Evolutionary conservation across 176 grass and related monocot species (phyloP).

Genomic region (Eragrostis curvula): DNA sequence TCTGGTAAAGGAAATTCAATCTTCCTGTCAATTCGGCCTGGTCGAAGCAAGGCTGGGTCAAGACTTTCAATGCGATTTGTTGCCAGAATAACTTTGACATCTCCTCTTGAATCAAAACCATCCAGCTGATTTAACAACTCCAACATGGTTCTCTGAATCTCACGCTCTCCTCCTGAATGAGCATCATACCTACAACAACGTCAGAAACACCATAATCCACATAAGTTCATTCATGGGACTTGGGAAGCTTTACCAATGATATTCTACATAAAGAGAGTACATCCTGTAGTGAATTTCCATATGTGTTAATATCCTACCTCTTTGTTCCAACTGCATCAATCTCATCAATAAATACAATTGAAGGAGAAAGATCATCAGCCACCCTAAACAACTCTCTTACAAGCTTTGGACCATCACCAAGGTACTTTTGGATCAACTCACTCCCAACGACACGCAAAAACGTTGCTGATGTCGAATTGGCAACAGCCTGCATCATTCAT

Average conservation of each 20-base stretch:
- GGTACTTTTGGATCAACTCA: slow-evolving; percentile 90
- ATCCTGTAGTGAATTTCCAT: background rate
- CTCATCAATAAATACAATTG: slow-evolving; percentile 92
- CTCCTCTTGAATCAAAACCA: slow-evolving; percentile 89
- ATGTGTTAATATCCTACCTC: slow-evolving; percentile 53
- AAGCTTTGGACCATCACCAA: slow-evolving; percentile 88
- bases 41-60: slow-evolving; percentile 78
- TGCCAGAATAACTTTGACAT: slow-evolving; percentile 91
- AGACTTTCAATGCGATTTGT: slow-evolving; percentile 86
- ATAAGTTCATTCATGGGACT: slow-evolving; percentile 9
- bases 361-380: slow-evolving; percentile 85
- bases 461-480: slow-evolving; percentile 87
- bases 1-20: slow-evolving; percentile 88
- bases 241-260: background rate
- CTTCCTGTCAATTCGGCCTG: slow-evolving; percentile 83
- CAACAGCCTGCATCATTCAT: slow-evolving; percentile 61
- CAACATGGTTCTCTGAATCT: slow-evolving; percentile 90
- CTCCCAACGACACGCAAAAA: slow-evolving; percentile 91
- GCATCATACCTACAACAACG: slow-evolving; percentile 75
- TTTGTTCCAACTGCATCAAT: slow-evolving; percentile 93
- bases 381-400: slow-evolving; percentile 88
- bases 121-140: slow-evolving; percentile 87
- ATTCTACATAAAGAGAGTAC: slow-evolving; percentile 22
- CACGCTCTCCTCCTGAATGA: slow-evolving; percentile 83
- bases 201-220: slow-evolving; percentile 2